These are phyloP conservation scores for Pseudocercospora macadamiae DNA, from an alignment of 2,329 filamentous ascomycete genomes.

Conservation along the genomic window DNA sequence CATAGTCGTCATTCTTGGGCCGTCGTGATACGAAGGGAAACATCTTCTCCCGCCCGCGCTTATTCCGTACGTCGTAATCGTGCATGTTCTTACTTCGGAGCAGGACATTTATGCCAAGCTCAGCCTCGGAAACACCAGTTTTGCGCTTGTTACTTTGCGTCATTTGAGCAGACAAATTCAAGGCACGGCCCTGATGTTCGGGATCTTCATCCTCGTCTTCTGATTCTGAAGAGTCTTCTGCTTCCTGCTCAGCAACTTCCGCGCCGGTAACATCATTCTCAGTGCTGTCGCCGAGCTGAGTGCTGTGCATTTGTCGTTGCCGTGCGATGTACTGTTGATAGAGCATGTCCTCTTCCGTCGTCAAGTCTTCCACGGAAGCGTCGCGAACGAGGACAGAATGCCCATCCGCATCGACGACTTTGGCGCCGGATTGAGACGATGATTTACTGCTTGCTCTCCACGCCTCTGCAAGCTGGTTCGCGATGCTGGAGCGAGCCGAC, in stretches of 20 bases:
- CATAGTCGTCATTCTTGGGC: conserved; percentile 85
- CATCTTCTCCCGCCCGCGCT: conserved; percentile 88
- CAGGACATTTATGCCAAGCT: conserved; percentile 87
- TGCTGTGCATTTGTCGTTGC: conserved; percentile 83
- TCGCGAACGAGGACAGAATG: conserved; percentile 51
- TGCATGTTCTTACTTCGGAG: conserved; percentile 82
- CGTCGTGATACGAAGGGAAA: conserved; percentile 84
- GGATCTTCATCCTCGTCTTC: conserved; percentile 89
- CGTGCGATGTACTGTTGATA: conserved; percentile 94
- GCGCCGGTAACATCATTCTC: conserved; percentile 73
- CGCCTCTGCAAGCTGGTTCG: conserved; percentile 72
- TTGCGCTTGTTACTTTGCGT: conserved; percentile 81
- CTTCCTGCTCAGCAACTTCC: conserved; percentile 68
- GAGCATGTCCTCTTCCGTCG: conserved; percentile 72
- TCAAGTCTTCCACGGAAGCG: conserved; percentile 65
- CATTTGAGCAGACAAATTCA: conserved; percentile 85
- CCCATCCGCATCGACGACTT: conserved; percentile 54
- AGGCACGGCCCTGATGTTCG: conserved; percentile 86
- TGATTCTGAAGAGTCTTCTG: conserved; percentile 80
- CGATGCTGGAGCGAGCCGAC: conserved; percentile 58
- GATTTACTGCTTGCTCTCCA: conserved; percentile 40
- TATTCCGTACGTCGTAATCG: conserved; percentile 88
- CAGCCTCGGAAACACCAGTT: conserved; percentile 81
- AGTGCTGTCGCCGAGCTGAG: conserved; percentile 69
- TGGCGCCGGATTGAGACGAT: conserved; percentile 48